Base-by-base conservation (phyloP, 208 protist species). In the Crithidia mellificae region DNA sequence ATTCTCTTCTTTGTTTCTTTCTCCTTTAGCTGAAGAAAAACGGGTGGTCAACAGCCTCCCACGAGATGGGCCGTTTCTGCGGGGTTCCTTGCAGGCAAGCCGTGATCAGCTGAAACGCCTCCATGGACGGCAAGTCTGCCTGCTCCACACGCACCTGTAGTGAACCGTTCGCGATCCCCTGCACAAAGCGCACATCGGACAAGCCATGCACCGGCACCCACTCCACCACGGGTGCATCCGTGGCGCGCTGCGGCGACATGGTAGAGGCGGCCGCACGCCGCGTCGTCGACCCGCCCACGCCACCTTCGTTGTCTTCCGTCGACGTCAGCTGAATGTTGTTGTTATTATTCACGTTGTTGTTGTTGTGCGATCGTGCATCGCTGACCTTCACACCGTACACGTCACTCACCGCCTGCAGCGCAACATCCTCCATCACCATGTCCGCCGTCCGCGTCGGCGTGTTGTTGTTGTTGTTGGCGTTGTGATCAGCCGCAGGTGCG, bases 61-160 rank as follows among this genome's bases (percentile, higher is more conserved):
- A 44, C 50, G 84, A 84, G 6, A 41, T 77, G 8, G 84, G 80
- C 15, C 88, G 74, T 27, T 59, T 39, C 29, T 44, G 47, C 30
- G 85, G 80, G 11, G 77, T 38, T n/a, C 66, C 62, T 25, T 63
- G 56, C 25, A 85, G 76, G 43, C 83, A 90, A 20, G 56, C 29
- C 38, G 43, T 47, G 22, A 91, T 74, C 11, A 94, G 66, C 38
- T 74, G 32, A 47, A 65, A 79, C n/a, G 80, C 82, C 47, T 87
- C 80, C 24, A 8, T 0, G 4, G 75, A 66, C 2, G 72, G 70
- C n/a, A 80, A 19, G 20, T 59, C 63, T 7, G 43, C 20, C 15
- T 2, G 53, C 0, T 58, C 20, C 2, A 84, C 25, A 7, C 50
- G 63, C n/a, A 66, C 74, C 14, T 49, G 36, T n/a, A 84, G 56